A percentile compares a stretch with the other conserved stretches of the same genome.
Evolutionary conservation across 768 basidiomycete species (phyloP).

Genomic region (Tubosaeta sp.): DNA sequence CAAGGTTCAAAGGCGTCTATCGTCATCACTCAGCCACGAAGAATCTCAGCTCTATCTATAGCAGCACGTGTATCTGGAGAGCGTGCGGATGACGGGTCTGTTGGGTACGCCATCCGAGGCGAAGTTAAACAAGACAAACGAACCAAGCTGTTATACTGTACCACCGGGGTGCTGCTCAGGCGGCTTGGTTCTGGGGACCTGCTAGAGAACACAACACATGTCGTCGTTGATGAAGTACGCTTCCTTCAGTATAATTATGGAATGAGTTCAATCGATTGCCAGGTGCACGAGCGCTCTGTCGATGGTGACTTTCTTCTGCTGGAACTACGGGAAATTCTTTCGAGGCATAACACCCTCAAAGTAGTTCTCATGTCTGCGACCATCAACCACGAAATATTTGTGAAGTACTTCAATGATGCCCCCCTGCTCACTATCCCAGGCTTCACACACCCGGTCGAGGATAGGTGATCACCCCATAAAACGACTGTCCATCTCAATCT

Average conservation of each 20-base stretch:
- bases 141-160: constrained; percentile 85
- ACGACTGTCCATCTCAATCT: not conserved
- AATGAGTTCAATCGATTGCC: not conserved
- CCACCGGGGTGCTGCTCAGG: constrained; percentile 88
- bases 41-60: constrained; percentile 86
- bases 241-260: not conserved
- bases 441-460: constrained; percentile 69
- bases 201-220: constrained; percentile 69
- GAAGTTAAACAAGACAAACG: constrained; percentile 63
- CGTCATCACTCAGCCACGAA: constrained; percentile 84
- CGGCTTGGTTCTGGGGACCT: constrained; percentile 71
- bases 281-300: constrained; percentile 91
- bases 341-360: constrained; percentile 61
- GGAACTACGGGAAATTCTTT: constrained; percentile 73
- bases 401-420: constrained; percentile 76
- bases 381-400: constrained; percentile 84
- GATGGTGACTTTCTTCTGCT: constrained; percentile 88
- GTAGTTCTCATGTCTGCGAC: constrained; percentile 93
- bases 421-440: constrained; percentile 85
- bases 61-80: constrained; percentile 85
- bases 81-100: constrained; percentile 67
- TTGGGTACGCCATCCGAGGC: constrained; percentile 88
- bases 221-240: constrained; percentile 85
- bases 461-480: constrained; percentile 45
- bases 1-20: constrained; percentile 68